Evolutionary conservation across 192 early-diverging fungal species (phyloP).

Genomic region (Backusella tuberculispora): DNA sequence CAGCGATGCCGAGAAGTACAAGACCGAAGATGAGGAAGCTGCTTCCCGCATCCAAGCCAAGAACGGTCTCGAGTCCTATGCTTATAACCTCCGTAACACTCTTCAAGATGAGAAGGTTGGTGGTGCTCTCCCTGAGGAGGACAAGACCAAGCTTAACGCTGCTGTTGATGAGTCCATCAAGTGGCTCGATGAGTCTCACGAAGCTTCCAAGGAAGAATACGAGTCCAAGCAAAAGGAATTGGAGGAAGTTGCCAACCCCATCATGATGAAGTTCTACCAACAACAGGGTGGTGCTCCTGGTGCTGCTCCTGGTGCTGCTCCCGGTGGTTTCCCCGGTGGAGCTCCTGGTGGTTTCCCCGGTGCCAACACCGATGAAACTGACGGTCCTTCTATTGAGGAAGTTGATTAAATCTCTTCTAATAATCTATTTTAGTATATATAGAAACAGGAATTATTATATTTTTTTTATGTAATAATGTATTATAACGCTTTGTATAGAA

Average conservation of each 20-base stretch:
- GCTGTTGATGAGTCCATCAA: conserved; percentile 91
- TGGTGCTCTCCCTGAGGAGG: conserved; percentile 78
- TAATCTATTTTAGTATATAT: conserved; percentile 15
- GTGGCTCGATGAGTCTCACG: conserved; percentile 93
- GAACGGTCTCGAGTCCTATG: conserved; percentile 97
- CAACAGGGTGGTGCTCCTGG: conserved; percentile 81
- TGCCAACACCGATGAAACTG: conserved; percentile 18
- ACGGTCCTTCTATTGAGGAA: conserved; percentile 32
- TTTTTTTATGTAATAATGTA: conserved; percentile 4
- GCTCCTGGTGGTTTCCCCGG: conserved; percentile 80
- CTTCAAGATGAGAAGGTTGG: conserved; percentile 85
- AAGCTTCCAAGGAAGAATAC: conserved; percentile 98
- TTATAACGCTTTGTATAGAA: conserved; percentile 15
- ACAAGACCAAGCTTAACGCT: conserved; percentile 86
- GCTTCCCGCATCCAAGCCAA: conserved; percentile 89
- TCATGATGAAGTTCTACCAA: conserved; percentile 98
- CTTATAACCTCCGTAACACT: conserved; percentile 98
- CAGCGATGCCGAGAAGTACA: conserved; percentile 92
- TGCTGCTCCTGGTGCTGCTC: conserved; percentile 81
- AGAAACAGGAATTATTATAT: conserved; percentile 2
- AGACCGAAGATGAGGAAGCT: conserved; percentile 98
- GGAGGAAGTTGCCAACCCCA: conserved; percentile 93
- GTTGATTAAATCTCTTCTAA: conserved; percentile 48
- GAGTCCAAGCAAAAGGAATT: conserved; percentile 94
- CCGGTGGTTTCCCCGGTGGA: conserved; percentile 53